A percentile compares a stretch with the other conserved stretches of the same genome.
Evolutionary conservation across 2,329 filamentous ascomycete genomes (phyloP).

Genomic region (Ophiostoma ulmi): DNA sequence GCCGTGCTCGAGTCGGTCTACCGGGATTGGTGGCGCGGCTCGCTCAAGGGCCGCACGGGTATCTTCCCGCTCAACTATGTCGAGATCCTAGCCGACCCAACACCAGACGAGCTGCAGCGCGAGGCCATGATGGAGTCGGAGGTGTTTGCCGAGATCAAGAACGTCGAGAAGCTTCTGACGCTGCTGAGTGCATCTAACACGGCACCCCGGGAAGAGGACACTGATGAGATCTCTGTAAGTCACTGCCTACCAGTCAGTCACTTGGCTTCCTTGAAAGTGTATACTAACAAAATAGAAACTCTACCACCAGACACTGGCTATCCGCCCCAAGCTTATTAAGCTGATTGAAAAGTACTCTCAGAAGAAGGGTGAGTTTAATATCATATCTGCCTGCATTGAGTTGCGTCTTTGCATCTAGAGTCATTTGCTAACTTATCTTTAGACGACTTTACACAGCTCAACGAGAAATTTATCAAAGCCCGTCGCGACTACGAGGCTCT

Average conservation of each 20-base stretch:
- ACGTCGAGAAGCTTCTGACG: constrained; percentile 68
- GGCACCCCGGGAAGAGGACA: constrained; percentile 78
- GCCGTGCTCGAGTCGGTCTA: constrained; percentile 96
- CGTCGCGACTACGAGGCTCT: constrained; percentile 92
- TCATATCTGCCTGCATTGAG: not conserved
- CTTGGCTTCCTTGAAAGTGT: not conserved
- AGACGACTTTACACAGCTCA: constrained; percentile 98
- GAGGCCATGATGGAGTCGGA: constrained; percentile 91
- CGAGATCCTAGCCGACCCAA: constrained; percentile 93
- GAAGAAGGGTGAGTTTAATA: constrained; percentile 71
- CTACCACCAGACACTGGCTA: constrained; percentile 91
- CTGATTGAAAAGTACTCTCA: constrained; percentile 98
- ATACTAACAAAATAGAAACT: constrained; percentile 48
- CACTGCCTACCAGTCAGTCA: not conserved
- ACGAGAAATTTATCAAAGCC: constrained; percentile 99
- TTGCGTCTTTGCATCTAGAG: not conserved
- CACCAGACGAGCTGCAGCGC: constrained; percentile 84
- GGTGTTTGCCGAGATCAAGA: constrained; percentile 61
- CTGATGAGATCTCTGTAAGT: constrained; percentile 86
- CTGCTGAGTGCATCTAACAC: constrained; percentile 82
- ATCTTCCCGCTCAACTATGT: constrained; percentile 99
- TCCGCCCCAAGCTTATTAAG: constrained; percentile 94
- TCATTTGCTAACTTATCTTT: not conserved
- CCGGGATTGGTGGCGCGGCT: constrained; percentile 99
- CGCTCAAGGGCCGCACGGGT: constrained; percentile 85